These are phyloP conservation scores for Xenosphaeropsis pyriputrescens DNA, from an alignment of 2,329 filamentous ascomycete species.

Conservation along the genomic window DNA sequence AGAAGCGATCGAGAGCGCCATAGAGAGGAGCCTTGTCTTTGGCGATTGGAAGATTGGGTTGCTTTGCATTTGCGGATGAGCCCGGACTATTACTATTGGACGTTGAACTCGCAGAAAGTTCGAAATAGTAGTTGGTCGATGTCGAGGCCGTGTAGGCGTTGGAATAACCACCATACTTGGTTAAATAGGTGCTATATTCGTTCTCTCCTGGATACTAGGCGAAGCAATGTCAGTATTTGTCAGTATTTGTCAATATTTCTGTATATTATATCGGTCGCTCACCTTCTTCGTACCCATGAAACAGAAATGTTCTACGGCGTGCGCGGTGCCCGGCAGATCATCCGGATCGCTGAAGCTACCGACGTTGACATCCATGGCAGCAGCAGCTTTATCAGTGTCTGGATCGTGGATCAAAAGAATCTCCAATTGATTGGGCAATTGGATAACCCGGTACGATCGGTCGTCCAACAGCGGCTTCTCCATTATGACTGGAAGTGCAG, in stretches of 20 bases:
- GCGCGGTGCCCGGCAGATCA: slow-evolving; percentile 45
- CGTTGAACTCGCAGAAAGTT: slow-evolving; percentile 1
- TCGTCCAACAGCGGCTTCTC: slow-evolving; percentile 51
- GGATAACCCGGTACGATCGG: slow-evolving; percentile 49
- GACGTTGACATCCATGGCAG: slow-evolving; percentile 54
- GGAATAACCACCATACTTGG: neutral
- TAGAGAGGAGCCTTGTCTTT: slow-evolving; percentile 36
- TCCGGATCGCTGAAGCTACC: slow-evolving; percentile 53
- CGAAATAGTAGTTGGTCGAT: slow-evolving; percentile 2
- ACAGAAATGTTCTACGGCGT: slow-evolving; percentile 55
- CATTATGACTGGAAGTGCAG: slow-evolving; percentile 32
- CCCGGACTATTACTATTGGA: slow-evolving; percentile 36
- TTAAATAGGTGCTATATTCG: neutral
- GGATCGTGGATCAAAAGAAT: slow-evolving; percentile 54
- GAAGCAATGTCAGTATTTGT: neutral
- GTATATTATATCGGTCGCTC: slow-evolving; percentile 1
- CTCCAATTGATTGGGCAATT: slow-evolving; percentile 50
- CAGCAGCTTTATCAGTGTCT: slow-evolving; percentile 56
- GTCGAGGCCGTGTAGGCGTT: slow-evolving; percentile 2
- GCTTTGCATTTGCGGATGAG: too few relatives aligned
- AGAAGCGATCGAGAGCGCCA: slow-evolving; percentile 53
- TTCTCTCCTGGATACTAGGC: slow-evolving; percentile 20
- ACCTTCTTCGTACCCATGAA: slow-evolving; percentile 64
- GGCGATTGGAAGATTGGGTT: too few relatives aligned
- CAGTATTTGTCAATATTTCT: neutral